phyloP scores from a whole-genome alignment of 768 basidiomycete species.

The Suillus discolor region DNA sequence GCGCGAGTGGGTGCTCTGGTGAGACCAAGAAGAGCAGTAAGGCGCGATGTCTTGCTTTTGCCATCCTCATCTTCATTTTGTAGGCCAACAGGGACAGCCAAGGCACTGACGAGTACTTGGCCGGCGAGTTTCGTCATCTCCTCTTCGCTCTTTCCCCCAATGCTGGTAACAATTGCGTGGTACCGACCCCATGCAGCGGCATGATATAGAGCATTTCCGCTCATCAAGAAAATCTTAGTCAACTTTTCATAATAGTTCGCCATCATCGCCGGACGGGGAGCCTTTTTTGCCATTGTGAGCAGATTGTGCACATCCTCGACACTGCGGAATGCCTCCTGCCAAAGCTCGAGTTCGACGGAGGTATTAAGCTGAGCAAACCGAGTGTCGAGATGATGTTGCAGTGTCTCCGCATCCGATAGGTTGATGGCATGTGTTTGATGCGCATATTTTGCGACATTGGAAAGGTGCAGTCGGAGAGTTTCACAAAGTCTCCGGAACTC shows the following conservation, averaged over 20 bases:
- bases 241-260: constrained; percentile 99
- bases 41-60: constrained; percentile 71
- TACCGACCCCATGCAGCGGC: constrained; percentile 95
- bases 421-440: constrained; percentile 95
- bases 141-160: constrained; percentile 75
- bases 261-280: constrained; percentile 95
- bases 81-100: constrained; percentile 86
- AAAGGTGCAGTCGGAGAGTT: constrained; percentile 90
- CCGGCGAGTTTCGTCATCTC: constrained; percentile 82
- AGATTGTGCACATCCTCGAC: constrained; percentile 98
- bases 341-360: constrained; percentile 96
- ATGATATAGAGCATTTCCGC: constrained; percentile 92
- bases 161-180: constrained; percentile 68
- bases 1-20: constrained; percentile 82
- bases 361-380: constrained; percentile 96
- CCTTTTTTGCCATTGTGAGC: constrained; percentile 90
- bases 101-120: constrained; percentile 88
- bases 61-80: constrained; percentile 53
- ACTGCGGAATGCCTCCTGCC: constrained; percentile 98
- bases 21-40: constrained; percentile 86
- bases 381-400: constrained; percentile 94
- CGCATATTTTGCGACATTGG: constrained; percentile 94
- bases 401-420: constrained; percentile 90
- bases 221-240: constrained; percentile 94
- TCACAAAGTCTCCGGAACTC: constrained; percentile 98